Evolutionary conservation across 106 monocot genomes (phyloP).

Genomic region (Dioscorea zingiberensis): DNA sequence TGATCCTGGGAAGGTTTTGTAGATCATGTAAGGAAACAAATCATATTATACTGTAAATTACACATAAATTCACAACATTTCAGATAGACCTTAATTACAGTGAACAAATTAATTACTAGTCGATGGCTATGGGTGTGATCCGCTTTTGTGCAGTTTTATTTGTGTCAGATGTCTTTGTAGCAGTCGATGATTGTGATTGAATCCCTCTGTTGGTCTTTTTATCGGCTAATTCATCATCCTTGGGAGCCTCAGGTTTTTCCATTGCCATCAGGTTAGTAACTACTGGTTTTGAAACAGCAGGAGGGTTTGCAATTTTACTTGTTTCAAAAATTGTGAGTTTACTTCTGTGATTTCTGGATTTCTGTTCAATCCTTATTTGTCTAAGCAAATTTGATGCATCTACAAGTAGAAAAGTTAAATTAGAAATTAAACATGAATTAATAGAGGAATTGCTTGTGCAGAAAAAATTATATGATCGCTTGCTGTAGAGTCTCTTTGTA

Average conservation of each 20-base stretch:
- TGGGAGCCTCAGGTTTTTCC: slow-evolving; percentile 13
- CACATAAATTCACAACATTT: too few relatives aligned
- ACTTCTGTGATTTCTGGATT: too few relatives aligned
- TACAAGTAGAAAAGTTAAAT: neutral
- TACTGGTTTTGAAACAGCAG: slow-evolving; percentile 2
- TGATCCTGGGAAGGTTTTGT: too few relatives aligned
- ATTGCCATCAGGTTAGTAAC: slow-evolving; percentile 37
- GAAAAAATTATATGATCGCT: too few relatives aligned
- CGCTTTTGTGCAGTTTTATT: slow-evolving; percentile 58
- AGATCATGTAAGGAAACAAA: too few relatives aligned
- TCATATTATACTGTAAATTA: too few relatives aligned
- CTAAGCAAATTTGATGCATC: neutral
- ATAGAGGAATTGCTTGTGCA: too few relatives aligned
- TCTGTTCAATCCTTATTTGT: too few relatives aligned
- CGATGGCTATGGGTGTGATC: slow-evolving; percentile 69
- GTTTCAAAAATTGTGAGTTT: neutral
- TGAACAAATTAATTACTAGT: slow-evolving; percentile 12
- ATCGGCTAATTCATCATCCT: slow-evolving; percentile 4
- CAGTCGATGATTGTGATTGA: neutral
- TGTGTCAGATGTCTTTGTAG: slow-evolving; percentile 16
- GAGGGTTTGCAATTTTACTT: slow-evolving; percentile 20
- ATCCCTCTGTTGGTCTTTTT: slow-evolving; percentile 10
- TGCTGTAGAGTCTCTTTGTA: neutral
- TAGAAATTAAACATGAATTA: neutral
- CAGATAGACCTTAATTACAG: neutral